Evolutionary conservation across 805 yeast species (phyloP).

Genomic region (Maudiozyma pseudohumilis): DNA sequence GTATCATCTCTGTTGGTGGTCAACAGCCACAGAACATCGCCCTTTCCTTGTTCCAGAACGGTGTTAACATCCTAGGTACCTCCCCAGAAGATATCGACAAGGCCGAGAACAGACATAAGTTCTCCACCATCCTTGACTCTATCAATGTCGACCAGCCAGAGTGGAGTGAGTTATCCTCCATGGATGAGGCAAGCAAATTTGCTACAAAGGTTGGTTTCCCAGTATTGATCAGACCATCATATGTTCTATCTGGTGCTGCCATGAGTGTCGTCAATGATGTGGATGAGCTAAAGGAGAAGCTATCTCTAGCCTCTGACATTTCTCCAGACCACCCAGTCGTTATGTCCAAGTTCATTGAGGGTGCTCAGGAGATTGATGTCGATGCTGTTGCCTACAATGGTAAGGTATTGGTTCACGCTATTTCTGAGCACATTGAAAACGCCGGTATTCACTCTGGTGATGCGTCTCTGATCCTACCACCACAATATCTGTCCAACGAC

Average conservation of each 20-base stretch:
- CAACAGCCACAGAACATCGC: constrained; percentile 98
- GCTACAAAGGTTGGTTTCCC: constrained; percentile 88
- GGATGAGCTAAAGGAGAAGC: constrained; percentile 69
- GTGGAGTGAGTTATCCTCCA: constrained; percentile 90
- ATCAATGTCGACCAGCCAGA: constrained; percentile 94
- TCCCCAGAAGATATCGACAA: constrained; percentile 89
- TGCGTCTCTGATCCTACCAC: constrained; percentile 91
- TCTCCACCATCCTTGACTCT: constrained; percentile 86
- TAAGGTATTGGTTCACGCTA: constrained; percentile 82
- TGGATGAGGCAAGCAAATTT: constrained; percentile 75
- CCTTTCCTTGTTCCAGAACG: constrained; percentile 62
- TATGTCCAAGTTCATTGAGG: constrained; percentile 88
- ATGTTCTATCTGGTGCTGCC: constrained; percentile 96
- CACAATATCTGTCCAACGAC: constrained; percentile 61
- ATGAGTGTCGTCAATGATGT: constrained; percentile 85
- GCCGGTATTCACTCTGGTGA: constrained; percentile 99
- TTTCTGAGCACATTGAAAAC: constrained; percentile 94
- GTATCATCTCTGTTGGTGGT: constrained; percentile 95
- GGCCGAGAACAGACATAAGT: constrained; percentile 98
- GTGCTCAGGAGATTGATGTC: constrained; percentile 94
- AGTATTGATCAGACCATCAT: constrained; percentile 94
- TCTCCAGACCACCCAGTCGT: constrained; percentile 97
- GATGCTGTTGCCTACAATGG: constrained; percentile 95
- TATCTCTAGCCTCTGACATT: constrained; percentile 82
- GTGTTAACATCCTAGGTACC: constrained; percentile 88